These are phyloP conservation scores for Alternaria sp. DNA, from an alignment of 2,329 filamentous ascomycete genomes.

Conservation along the genomic window DNA sequence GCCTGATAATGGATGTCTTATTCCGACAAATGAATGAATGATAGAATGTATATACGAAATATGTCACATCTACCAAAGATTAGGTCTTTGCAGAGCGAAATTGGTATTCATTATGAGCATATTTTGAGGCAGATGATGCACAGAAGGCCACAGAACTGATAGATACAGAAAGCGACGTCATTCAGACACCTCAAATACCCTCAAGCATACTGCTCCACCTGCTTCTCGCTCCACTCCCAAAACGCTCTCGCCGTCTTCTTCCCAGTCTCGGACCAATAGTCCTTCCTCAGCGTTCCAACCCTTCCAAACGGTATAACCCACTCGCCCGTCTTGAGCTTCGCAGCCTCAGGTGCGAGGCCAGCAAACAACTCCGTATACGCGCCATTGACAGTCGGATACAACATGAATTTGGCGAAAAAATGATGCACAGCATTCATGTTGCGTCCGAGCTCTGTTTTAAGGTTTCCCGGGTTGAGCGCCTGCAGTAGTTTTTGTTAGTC, in stretches of 20 bases:
- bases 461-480: slow-evolving; percentile 51
- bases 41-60: slow-evolving; percentile 3
- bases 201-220: slow-evolving; percentile 25
- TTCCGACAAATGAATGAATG: not conserved
- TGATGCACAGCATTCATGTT: slow-evolving; percentile 27
- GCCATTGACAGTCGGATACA: slow-evolving; percentile 23
- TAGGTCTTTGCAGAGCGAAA: not conserved
- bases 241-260: slow-evolving; percentile 49
- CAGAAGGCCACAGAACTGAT: not conserved
- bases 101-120: not conserved
- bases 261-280: slow-evolving; percentile 36
- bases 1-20: not conserved
- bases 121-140: not conserved
- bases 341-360: slow-evolving; percentile 23
- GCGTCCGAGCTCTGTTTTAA: slow-evolving; percentile 38
- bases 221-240: slow-evolving; percentile 56
- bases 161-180: not conserved
- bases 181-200: not conserved
- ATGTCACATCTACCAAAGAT: not conserved
- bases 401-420: too few relatives aligned
- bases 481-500: not conserved
- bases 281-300: slow-evolving; percentile 15
- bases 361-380: slow-evolving; percentile 38
- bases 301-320: slow-evolving; percentile 58
- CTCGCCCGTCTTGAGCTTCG: slow-evolving; percentile 36